These are phyloP conservation scores for Osmanthus fragrans DNA, from an alignment of 257 asterid species.

Conservation along the genomic window DNA sequence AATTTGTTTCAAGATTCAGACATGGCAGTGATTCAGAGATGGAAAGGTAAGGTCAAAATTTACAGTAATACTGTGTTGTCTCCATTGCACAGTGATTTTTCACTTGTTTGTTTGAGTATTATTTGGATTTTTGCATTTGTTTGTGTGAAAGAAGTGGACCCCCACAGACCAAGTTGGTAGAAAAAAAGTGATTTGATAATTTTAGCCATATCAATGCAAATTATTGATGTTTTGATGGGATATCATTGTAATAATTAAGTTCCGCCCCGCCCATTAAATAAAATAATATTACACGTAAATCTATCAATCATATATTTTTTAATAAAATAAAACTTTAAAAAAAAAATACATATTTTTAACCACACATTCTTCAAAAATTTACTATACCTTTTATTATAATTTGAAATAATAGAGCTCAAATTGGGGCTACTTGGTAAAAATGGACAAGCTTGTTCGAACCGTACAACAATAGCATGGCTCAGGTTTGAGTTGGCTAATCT, in stretches of 20 bases:
- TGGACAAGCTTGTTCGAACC: too few relatives aligned
- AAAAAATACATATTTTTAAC: too few relatives aligned
- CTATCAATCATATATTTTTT: too few relatives aligned
- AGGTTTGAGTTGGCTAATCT: too few relatives aligned
- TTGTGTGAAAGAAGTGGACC: constrained; percentile 43
- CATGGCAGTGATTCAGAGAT: constrained; percentile 42
- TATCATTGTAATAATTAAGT: neutral
- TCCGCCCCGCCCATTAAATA: too few relatives aligned
- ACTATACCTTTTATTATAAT: too few relatives aligned
- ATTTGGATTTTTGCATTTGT: constrained; percentile 57
- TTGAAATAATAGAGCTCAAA: too few relatives aligned
- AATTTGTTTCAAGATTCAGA: constrained; percentile 38
- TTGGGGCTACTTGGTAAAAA: too few relatives aligned
- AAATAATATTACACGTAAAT: too few relatives aligned
- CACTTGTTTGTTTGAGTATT: constrained; percentile 12
- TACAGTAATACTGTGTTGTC: constrained; percentile 35
- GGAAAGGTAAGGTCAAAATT: constrained; percentile 30
- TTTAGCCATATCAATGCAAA: constrained; percentile 27
- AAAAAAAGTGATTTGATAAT: constrained; percentile 41
- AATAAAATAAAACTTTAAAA: too few relatives aligned
- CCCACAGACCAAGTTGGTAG: constrained; percentile 2
- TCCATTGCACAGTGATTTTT: constrained; percentile 33
- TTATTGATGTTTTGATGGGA: constrained; percentile 35
- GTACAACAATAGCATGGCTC: too few relatives aligned
- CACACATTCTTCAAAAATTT: too few relatives aligned